Conservation (phyloP, 345 rosid species). For the Pugionium cornutum region DNA sequence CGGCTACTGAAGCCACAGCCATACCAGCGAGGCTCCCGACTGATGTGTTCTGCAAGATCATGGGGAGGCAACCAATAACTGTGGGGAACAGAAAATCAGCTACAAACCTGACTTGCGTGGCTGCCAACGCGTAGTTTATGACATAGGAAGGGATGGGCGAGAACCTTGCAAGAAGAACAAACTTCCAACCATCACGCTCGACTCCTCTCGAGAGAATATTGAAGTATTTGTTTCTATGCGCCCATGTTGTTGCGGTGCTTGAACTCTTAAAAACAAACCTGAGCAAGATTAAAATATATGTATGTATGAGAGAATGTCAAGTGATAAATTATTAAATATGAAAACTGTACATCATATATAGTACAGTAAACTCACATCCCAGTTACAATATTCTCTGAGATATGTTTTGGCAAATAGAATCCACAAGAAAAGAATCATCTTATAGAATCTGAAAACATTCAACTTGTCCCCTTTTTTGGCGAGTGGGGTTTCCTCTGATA, state of each 20-base stretch:
- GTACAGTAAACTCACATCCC: neutral
- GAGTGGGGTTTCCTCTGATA: too few relatives aligned
- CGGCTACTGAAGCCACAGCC: constrained; percentile 75
- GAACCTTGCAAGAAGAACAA: constrained; percentile 93
- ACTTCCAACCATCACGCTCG: constrained; percentile 91
- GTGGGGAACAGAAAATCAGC: constrained; percentile 88
- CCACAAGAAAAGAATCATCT: neutral
- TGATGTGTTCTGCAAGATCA: constrained; percentile 95
- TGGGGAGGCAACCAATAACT: constrained; percentile 76
- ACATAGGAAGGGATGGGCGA: constrained; percentile 89
- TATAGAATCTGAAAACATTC: neutral
- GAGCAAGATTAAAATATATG: constrained; percentile 26
- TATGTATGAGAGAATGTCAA: neutral
- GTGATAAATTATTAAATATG: too few relatives aligned
- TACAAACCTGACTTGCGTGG: constrained; percentile 75
- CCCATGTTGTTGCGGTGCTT: constrained; percentile 67
- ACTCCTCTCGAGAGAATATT: constrained; percentile 75
- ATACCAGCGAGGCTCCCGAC: constrained; percentile 96
- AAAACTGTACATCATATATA: neutral
- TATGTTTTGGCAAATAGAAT: neutral
- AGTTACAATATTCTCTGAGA: neutral
- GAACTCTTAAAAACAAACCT: constrained; percentile 79
- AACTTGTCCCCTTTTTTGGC: too few relatives aligned
- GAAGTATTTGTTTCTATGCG: constrained; percentile 67
- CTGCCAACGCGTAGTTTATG: constrained; percentile 88